These are phyloP conservation scores for Fusarium pininemorale DNA, from an alignment of 2,329 filamentous ascomycete species.

Conservation along the genomic window DNA sequence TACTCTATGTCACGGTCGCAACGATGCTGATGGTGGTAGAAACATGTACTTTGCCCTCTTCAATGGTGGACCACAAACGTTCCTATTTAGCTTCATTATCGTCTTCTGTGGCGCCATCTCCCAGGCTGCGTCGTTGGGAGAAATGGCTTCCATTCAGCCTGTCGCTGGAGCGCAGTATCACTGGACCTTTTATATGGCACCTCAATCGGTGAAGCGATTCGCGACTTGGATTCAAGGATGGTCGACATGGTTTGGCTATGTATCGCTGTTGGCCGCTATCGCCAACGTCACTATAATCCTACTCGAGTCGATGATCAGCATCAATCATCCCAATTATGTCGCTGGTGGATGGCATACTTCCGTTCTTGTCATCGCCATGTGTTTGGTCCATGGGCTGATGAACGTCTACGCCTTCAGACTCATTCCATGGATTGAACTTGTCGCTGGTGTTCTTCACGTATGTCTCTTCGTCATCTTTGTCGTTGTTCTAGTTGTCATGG, in stretches of 20 bases:
- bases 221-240: constrained; percentile 41
- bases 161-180: constrained; percentile 37
- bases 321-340: constrained; percentile 35
- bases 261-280: constrained; percentile 37
- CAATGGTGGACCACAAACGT: constrained; percentile 39
- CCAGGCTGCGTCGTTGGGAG: constrained; percentile 36
- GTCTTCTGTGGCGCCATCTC: constrained; percentile 39
- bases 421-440: constrained; percentile 39
- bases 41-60: constrained; percentile 42
- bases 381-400: constrained; percentile 33
- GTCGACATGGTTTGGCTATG: constrained; percentile 40
- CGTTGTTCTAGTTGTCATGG: constrained; percentile 39
- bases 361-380: constrained; percentile 39
- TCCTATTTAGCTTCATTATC: constrained; percentile 39
- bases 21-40: neutral
- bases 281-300: constrained; percentile 42
- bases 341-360: constrained; percentile 41
- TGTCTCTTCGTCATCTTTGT: constrained; percentile 39
- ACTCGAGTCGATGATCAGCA: constrained; percentile 39
- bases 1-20: accelerated
- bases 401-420: constrained; percentile 36
- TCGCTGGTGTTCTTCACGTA: constrained; percentile 37
- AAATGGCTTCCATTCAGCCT: constrained; percentile 40
- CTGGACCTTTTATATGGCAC: constrained; percentile 40
- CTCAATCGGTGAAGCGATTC: constrained; percentile 26